A percentile compares a stretch with the other conserved stretches of the same genome.
Evolutionary conservation across 805 yeast species (phyloP).

Genomic region (Wickerhamomyces subpelliculosus): DNA sequence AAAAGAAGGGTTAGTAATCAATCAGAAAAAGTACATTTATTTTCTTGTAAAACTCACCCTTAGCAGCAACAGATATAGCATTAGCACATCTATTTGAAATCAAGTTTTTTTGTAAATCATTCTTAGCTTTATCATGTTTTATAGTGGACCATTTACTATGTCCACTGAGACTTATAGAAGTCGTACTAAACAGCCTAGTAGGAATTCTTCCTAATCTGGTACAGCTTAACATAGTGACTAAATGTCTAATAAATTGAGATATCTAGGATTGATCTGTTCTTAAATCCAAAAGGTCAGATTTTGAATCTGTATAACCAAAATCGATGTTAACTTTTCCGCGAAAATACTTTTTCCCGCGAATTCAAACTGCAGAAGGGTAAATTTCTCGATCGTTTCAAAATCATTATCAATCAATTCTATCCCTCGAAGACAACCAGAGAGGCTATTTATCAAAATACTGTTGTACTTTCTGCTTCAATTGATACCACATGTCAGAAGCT

Average conservation of each 20-base stretch:
- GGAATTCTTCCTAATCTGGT: not conserved
- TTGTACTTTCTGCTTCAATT: no score
- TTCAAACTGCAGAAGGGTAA: no score
- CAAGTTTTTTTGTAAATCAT: constrained; percentile 72
- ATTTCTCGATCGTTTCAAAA: no score
- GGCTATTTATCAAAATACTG: no score
- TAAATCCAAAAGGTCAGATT: no score
- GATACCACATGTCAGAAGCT: constrained; percentile 20
- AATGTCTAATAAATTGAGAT: no score
- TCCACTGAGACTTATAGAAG: constrained; percentile 36
- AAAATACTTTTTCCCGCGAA: no score
- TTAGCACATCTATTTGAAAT: constrained; percentile 66
- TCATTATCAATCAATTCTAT: no score
- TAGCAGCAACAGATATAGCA: constrained; percentile 69
- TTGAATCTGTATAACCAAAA: no score
- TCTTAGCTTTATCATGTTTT: constrained; percentile 88
- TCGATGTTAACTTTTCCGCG: no score
- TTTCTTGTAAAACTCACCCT: constrained; percentile 21
- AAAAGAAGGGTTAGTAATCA: constrained; percentile 1
- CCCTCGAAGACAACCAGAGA: no score
- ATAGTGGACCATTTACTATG: constrained; percentile 96
- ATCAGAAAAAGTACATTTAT: not conserved
- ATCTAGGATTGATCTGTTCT: not conserved
- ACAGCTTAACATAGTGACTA: not conserved
- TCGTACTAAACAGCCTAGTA: not conserved